Percentiles rank a stretch among this genome's conserved stretches.
phyloP scores from a whole-genome alignment of 495 filamentous ascomycete species.

The Friedmanniomyces simplex region DNA sequence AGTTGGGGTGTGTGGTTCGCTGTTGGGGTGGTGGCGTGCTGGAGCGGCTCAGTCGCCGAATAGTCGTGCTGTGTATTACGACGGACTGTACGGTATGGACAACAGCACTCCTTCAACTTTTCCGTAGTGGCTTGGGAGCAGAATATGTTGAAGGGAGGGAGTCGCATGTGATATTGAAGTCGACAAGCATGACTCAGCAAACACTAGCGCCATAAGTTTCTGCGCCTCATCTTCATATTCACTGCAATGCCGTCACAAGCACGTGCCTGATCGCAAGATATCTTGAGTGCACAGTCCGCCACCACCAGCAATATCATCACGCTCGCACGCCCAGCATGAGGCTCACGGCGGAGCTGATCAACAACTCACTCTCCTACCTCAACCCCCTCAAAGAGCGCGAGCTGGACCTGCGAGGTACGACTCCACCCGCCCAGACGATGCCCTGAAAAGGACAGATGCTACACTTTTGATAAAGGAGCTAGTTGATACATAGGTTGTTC shows the following conservation, averaged over 20 bases:
- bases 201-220: background rate
- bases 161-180: too few relatives aligned
- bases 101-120: too few relatives aligned
- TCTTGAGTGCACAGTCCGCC: background rate
- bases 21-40: background rate
- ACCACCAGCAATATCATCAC: background rate
- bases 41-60: background rate
- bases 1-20: background rate
- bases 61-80: background rate
- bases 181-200: background rate
- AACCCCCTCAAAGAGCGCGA: conserved; percentile 97
- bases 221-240: background rate
- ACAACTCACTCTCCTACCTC: conserved; percentile 86
- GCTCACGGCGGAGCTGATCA: conserved; percentile 87
- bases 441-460: conserved; percentile 96
- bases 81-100: background rate
- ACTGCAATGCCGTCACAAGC: background rate
- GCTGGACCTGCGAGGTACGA: conserved; percentile 90
- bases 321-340: conserved; percentile 49
- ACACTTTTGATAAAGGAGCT: conserved; percentile 58
- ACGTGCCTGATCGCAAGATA: background rate
- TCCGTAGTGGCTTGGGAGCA: too few relatives aligned
- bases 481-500: conserved; percentile 61
- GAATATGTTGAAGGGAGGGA: too few relatives aligned
- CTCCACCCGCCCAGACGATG: conserved; percentile 36